Base-by-base conservation (phyloP, 768 basidiomycete genomes). In the Mycena venus region DNA sequence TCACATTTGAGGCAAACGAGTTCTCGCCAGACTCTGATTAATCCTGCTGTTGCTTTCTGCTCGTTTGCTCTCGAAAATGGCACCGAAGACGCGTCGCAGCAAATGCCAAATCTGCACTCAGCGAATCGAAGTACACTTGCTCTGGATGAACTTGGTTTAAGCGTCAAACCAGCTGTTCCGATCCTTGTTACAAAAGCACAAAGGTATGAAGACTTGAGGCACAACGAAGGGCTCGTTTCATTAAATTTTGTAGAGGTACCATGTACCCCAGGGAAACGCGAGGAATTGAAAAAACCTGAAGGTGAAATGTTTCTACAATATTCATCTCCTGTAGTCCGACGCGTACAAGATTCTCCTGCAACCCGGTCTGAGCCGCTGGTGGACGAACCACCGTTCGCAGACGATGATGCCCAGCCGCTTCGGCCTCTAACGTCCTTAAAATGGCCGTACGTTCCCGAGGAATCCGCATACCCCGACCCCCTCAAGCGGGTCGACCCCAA, bases 381-480 rank as follows among this genome's bases (percentile, higher is more conserved):
- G 56, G n/a, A 63, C 19, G 77, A 79, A 11, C 76, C 78, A 8
- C 59, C 63, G 25, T 42, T 68, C 36, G 70, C 80, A 51, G 70
- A 88, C 21, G 79, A 80, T 25, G 85, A 89, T 17, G 85, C 86
- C 9, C 76, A 81, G 12, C 82, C 85, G 2, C 88, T 94, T 4
- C 90, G 90, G 11, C 90, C 94, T 2, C 85, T 97, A 47, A 93
- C 95, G 0, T 88, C 94, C 19, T 85, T 97, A 42, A 90, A 90
- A 31, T 97, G 96, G 96, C 96, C 96, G 0, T 96, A 95, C 79
- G 90, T 96, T 55, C 94, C 94, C 2, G 95, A 96, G 34, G 90
- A 91, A 77, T 91, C 93, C 0, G 90, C 94, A 3, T 96, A 91
- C 80, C 92, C 92, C 0, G 95, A 97, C 81, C 96, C 96, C 1